Evolutionary conservation across 2,329 filamentous ascomycete species (phyloP).

Genomic region (Neurospora sp.): DNA sequence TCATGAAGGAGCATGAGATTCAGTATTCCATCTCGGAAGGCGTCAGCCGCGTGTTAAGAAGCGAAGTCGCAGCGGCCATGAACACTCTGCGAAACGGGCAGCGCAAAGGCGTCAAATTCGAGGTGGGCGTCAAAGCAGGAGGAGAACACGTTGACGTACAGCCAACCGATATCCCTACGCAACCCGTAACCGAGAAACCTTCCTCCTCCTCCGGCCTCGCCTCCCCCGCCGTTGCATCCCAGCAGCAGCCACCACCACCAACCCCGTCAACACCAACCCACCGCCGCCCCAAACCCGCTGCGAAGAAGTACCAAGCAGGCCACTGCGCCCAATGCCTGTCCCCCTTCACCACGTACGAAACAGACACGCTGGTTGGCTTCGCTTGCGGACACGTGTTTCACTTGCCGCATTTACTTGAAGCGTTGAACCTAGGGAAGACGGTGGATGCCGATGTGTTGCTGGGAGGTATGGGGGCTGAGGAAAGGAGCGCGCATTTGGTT

Average conservation of each 20-base stretch:
- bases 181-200: constrained; percentile 11
- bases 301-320: constrained; percentile 35
- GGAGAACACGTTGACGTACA: constrained; percentile 32
- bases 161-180: constrained; percentile 28
- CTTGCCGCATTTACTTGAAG: constrained; percentile 57
- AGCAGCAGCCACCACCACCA: not conserved
- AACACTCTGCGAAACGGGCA: constrained; percentile 70
- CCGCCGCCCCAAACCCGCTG: constrained; percentile 13
- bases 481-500: constrained; percentile 45
- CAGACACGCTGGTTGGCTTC: constrained; percentile 68
- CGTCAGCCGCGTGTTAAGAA: constrained; percentile 74
- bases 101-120: constrained; percentile 80
- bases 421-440: constrained; percentile 34
- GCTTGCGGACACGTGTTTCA: constrained; percentile 78
- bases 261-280: not conserved
- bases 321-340: constrained; percentile 51
- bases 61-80: constrained; percentile 81
- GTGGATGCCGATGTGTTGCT: constrained; percentile 37
- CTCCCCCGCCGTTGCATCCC: not conserved
- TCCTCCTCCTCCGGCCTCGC: not conserved
- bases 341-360: constrained; percentile 50
- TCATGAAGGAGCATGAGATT: constrained; percentile 93
- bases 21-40: constrained; percentile 88
- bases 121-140: constrained; percentile 45
- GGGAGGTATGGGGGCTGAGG: constrained; percentile 31